Evolutionary conservation across 176 grass and related monocot species (phyloP).

Genomic region (Juncus effusus): DNA sequence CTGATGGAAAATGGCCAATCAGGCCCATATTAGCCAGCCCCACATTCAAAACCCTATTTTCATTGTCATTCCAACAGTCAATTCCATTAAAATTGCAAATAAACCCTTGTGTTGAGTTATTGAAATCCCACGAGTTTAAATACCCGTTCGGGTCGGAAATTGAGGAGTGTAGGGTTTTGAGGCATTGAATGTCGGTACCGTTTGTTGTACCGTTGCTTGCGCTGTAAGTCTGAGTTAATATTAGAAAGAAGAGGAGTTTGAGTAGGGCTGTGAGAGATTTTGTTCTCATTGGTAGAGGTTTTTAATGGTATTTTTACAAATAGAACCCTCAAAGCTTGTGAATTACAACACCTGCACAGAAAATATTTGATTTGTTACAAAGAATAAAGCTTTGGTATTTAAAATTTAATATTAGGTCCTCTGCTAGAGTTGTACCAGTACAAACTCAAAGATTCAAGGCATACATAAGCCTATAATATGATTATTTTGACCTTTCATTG

Average conservation of each 20-base stretch:
- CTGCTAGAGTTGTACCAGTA: too few species aligned
- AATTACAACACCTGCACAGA: too few species aligned
- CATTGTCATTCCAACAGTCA: slow-evolving; percentile 84
- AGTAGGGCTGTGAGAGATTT: neutral
- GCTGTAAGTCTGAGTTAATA: neutral
- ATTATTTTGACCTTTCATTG: too few species aligned
- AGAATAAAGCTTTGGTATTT: too few species aligned
- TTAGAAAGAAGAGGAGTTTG: neutral
- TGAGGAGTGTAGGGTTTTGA: slow-evolving; percentile 26
- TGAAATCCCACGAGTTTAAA: slow-evolving; percentile 54
- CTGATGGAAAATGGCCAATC: slow-evolving; percentile 51
- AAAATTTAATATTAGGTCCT: too few species aligned
- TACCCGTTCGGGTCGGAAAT: slow-evolving; percentile 43
- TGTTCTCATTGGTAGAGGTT: slow-evolving; percentile 32
- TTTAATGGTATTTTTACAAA: slow-evolving; percentile 36
- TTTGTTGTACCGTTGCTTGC: neutral
- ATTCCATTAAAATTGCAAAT: slow-evolving; percentile 64
- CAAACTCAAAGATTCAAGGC: too few species aligned
- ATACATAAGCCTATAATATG: too few species aligned
- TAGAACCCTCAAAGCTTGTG: too few species aligned
- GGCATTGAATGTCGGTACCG: slow-evolving; percentile 41
- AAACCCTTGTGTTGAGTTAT: slow-evolving; percentile 23
- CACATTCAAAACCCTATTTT: slow-evolving; percentile 59
- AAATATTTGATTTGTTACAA: too few species aligned
- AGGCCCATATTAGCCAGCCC: slow-evolving; percentile 67